Evolutionary conservation across 495 filamentous ascomycete genomes (phyloP), one percentile per base, ranked within the genome.

Genomic region (Elaphomyces granulatus): DNA sequence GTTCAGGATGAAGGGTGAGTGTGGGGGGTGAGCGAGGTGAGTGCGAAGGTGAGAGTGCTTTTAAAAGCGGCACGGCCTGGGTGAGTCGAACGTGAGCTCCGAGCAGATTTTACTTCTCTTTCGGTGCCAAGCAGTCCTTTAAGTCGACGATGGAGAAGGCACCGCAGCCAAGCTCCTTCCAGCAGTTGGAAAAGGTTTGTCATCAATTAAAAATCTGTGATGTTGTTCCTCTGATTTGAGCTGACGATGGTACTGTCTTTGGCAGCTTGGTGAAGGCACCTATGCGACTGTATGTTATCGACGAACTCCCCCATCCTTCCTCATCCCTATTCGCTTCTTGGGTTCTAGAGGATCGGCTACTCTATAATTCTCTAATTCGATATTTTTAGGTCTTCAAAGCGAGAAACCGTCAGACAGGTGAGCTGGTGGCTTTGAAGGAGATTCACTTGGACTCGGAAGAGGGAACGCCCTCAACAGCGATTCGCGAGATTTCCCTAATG

Each of bases 381-480:
- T n/a, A n/a, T n/a, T n/a, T 38, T 23, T 50, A 92, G 84, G 90
- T 99, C 20, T 99, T 96, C 73, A 99, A 96, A 70, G 90, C 90
- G 20, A 80, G 84, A 38, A 96, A 99, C 59, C 80, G 93, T 42
- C 85, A 93, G 48, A 93, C 86, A 2, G 88, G 87, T 52, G 90
- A 96, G 57, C 74, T 94, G 34, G 90, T 99, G 42, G 90, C 90
- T 8, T 71, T 99, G 41, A 99, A 99, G 62, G 93, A 99, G 66
- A 99, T 99, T 50, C 90, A 96, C 53, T 83, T 99, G 37, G 90
- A 99, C 53, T 92, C 85, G 37, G 90, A 99, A 70, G 90, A 99
- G 66, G 90, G 90, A 36, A 96, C 93, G 0, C 90, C 90, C 0
- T 87, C 81, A n/a, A 99, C 90, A 10, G 90, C 90, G 21, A 99